Percentiles rank a stretch among this genome's conserved stretches.
Evolutionary conservation across 345 rosid genomes (phyloP).

Genomic region (Geranium brycei): DNA sequence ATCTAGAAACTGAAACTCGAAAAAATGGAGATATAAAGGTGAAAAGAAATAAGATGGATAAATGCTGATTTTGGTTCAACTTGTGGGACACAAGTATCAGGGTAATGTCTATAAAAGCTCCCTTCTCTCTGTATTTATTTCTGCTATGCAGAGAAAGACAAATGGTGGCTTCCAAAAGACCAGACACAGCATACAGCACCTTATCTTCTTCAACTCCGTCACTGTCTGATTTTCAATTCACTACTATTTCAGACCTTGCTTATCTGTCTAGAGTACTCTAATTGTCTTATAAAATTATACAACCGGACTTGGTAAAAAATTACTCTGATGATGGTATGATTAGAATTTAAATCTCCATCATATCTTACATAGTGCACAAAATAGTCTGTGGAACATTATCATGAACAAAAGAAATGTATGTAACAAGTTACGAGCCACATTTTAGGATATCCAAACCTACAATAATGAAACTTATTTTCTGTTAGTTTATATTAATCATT

Average conservation of each 20-base stretch:
- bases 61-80: background rate
- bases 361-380: too few relatives aligned
- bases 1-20: background rate
- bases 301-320: background rate
- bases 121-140: too few relatives aligned
- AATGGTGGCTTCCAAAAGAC: background rate
- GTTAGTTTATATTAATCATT: background rate
- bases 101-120: too few relatives aligned
- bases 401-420: too few relatives aligned
- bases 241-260: background rate
- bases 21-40: background rate
- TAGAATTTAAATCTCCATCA: background rate
- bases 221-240: background rate
- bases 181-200: background rate
- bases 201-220: background rate
- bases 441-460: too few relatives aligned
- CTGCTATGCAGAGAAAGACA: background rate
- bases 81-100: background rate
- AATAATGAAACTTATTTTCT: too few relatives aligned
- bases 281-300: background rate
- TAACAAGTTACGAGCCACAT: too few relatives aligned
- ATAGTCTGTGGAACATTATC: background rate
- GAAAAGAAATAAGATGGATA: background rate
- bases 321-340: background rate
- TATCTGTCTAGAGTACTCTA: background rate